phyloP scores from a whole-genome alignment of 1,284 basidiomycete genomes.

The Malassezia slooffiae region DNA sequence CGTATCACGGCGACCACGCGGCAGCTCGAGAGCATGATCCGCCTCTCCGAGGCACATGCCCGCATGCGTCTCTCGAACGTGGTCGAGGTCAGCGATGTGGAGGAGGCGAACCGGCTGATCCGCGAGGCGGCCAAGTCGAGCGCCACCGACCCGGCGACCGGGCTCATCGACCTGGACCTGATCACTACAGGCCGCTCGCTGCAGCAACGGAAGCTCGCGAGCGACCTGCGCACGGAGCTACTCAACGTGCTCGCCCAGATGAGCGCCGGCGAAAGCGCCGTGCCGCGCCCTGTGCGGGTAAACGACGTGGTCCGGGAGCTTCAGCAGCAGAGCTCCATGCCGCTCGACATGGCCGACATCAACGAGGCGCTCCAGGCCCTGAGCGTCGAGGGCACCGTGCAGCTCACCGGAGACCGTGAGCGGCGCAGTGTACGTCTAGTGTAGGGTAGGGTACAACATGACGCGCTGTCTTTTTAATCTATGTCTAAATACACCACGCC shows the following conservation, averaged over 20 bases:
- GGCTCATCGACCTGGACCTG: conserved; percentile 89
- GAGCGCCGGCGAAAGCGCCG: conserved; percentile 19
- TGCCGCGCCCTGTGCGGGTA: conserved; percentile 27
- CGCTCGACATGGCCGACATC: conserved; percentile 34
- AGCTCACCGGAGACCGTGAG: conserved; percentile 38
- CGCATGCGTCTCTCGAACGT: conserved; percentile 79
- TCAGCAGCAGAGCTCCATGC: conserved; percentile 36
- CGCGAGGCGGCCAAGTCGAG: conserved; percentile 80
- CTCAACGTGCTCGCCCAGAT: conserved; percentile 32
- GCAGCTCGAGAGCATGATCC: conserved; percentile 93
- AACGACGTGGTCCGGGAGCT: conserved; percentile 32
- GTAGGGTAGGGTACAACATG: conserved; percentile 11
- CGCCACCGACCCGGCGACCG: conserved; percentile 70
- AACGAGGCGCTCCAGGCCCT: conserved; percentile 32
- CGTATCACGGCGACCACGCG: conserved; percentile 95
- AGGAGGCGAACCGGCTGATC: conserved; percentile 84
- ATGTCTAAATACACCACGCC: not conserved
- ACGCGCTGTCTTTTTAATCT: not conserved
- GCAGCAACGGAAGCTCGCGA: conserved; percentile 56
- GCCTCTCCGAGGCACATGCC: conserved; percentile 91
- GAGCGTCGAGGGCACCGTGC: conserved; percentile 34
- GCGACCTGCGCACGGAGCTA: conserved; percentile 38
- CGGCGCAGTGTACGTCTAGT: conserved; percentile 47
- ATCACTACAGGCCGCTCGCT: conserved; percentile 84
- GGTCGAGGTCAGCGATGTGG: conserved; percentile 76